Percentiles rank a stretch among this genome's conserved stretches.
These are phyloP conservation scores for Yarrowia sp. DNA, from an alignment of 805 yeast genomes.

Conservation along the genomic window DNA sequence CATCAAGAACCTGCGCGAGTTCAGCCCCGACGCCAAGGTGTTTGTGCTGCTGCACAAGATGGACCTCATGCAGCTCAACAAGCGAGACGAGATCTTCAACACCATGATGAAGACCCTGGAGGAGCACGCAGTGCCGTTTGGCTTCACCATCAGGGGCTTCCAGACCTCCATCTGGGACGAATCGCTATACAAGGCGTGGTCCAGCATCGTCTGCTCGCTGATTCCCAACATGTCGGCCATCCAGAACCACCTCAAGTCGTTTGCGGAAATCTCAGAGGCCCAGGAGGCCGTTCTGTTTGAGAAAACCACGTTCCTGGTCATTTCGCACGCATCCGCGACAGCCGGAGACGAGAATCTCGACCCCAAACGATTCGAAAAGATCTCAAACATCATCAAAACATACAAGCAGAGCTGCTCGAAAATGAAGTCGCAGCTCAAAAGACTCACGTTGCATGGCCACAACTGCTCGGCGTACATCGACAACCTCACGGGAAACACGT, in stretches of 20 bases:
- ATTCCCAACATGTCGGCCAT: slow-evolving; percentile 86
- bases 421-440: slow-evolving; percentile 78
- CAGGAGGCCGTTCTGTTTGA: slow-evolving; percentile 90
- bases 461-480: slow-evolving; percentile 44
- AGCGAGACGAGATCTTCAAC: slow-evolving; percentile 76
- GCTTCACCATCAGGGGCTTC: slow-evolving; percentile 74
- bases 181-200: slow-evolving; percentile 94
- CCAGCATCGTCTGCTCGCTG: slow-evolving; percentile 88
- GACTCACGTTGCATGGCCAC: slow-evolving; percentile 63
- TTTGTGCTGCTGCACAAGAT: slow-evolving; percentile 91
- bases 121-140: slow-evolving; percentile 66
- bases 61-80: slow-evolving; percentile 88
- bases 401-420: slow-evolving; percentile 90
- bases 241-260: slow-evolving; percentile 68
- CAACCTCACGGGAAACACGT: slow-evolving; percentile 45
- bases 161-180: slow-evolving; percentile 98
- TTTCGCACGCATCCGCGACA: slow-evolving; percentile 47
- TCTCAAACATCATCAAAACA: slow-evolving; percentile 88
- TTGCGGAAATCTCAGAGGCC: slow-evolving; percentile 74
- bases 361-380: slow-evolving; percentile 91
- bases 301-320: slow-evolving; percentile 84
- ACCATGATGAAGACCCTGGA: slow-evolving; percentile 82
- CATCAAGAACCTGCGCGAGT: slow-evolving; percentile 73
- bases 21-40: slow-evolving; percentile 86
- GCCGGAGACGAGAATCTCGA: slow-evolving; percentile 47